phyloP scores from a whole-genome alignment of 768 basidiomycete genomes.

The Solioccasus polychromus region DNA sequence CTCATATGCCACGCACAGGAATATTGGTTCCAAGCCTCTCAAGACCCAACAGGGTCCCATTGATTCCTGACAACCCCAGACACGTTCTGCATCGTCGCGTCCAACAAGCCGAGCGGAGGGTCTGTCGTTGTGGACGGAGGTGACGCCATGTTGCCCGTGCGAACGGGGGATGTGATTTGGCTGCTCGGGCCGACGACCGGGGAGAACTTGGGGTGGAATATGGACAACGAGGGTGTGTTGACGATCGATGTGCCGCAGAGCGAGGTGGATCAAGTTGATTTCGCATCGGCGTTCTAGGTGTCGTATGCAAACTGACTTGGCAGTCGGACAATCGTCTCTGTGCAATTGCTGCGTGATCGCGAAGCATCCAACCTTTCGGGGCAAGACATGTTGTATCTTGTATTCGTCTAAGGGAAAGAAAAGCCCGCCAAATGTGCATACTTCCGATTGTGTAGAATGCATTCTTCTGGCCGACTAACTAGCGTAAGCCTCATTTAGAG shows the following conservation, averaged over 20 bases:
- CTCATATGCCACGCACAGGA: too few relatives aligned
- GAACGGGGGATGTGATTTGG: constrained; percentile 39
- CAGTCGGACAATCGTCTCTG: too few relatives aligned
- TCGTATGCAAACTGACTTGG: constrained; percentile 26
- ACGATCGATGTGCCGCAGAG: constrained; percentile 28
- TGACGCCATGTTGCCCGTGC: constrained; percentile 40
- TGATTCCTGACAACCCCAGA: constrained; percentile 49
- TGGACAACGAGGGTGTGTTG: constrained; percentile 29
- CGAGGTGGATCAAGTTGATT: constrained; percentile 25
- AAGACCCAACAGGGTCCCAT: constrained; percentile 33
- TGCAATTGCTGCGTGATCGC: too few relatives aligned
- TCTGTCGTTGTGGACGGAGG: constrained; percentile 33
- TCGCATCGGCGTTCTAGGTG: constrained; percentile 43
- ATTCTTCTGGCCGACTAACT: too few relatives aligned
- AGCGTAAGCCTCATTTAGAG: too few relatives aligned
- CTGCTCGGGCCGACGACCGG: constrained; percentile 38
- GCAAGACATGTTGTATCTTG: too few relatives aligned
- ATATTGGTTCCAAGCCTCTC: constrained; percentile 47
- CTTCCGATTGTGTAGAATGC: too few relatives aligned
- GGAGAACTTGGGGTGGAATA: constrained; percentile 29
- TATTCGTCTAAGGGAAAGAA: too few relatives aligned
- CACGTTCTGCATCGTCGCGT: constrained; percentile 51
- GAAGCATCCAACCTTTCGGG: too few relatives aligned
- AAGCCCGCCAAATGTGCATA: too few relatives aligned
- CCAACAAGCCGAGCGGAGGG: constrained; percentile 37